These are phyloP conservation scores for Aureobasidium musti DNA, from an alignment of 2,329 filamentous ascomycete species.

Conservation along the genomic window DNA sequence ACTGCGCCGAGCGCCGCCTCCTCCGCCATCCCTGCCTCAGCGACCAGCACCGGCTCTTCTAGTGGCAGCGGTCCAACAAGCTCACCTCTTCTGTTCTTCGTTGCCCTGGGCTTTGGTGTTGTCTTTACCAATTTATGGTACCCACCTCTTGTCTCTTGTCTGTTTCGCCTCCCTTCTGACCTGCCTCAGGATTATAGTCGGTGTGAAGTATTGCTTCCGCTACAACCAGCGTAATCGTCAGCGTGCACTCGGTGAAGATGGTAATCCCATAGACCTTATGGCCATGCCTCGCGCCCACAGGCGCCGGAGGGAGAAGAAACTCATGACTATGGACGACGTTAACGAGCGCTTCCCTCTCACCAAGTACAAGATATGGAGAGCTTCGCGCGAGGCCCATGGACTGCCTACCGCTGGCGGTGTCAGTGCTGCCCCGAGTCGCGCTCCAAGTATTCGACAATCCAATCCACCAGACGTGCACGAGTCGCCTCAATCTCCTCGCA, in stretches of 20 bases:
- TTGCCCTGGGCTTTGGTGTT: constrained; percentile 93
- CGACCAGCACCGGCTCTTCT: constrained; percentile 33
- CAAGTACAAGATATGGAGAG: constrained; percentile 96
- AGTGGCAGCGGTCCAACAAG: constrained; percentile 57
- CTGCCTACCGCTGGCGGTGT: constrained; percentile 83
- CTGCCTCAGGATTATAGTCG: constrained; percentile 86
- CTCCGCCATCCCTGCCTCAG: constrained; percentile 32
- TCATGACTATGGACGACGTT: constrained; percentile 99
- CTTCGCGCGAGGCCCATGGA: constrained; percentile 77
- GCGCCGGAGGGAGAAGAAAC: constrained; percentile 89
- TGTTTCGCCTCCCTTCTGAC: constrained; percentile 1
- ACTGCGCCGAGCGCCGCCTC: constrained; percentile 11
- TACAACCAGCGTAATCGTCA: constrained; percentile 94
- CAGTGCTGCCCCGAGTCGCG: constrained; percentile 69
- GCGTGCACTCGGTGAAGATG: constrained; percentile 72
- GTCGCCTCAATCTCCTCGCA: constrained; percentile 33
- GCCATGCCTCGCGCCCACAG: constrained; percentile 83
- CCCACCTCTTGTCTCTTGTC: constrained; percentile 43
- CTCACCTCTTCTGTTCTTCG: constrained; percentile 85
- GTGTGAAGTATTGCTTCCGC: constrained; percentile 98
- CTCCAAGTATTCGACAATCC: constrained; percentile 70
- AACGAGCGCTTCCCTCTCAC: constrained; percentile 94
- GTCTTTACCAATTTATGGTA: constrained; percentile 99
- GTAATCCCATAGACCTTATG: constrained; percentile 82
- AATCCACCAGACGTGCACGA: constrained; percentile 46